Evolutionary conservation across 2,329 filamentous ascomycete species (phyloP), one percentile per base, ranked within the genome.

Genomic region (Scytalidium sp.): DNA sequence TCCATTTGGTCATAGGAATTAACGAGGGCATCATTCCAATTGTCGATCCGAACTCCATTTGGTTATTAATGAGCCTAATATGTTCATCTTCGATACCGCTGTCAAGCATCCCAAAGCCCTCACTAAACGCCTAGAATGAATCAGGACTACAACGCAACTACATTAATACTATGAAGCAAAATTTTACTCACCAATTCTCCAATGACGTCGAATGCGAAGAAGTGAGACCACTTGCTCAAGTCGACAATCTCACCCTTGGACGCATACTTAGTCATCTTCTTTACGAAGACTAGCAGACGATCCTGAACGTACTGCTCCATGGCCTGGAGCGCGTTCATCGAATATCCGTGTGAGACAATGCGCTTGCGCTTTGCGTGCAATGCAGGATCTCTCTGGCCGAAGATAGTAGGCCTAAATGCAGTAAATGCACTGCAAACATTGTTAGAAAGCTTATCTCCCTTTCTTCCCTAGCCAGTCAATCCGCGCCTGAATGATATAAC

Each of bases 241-340:
- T 70, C 60, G 22, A 70, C 66, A 3, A 27, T 27, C 20, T 60
- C 21, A 1, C 54, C 49, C 1, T 39, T 41, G 4, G 32, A 21
- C n/a, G 53, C 48, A 41, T 55, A 50, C 1, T 19, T 10, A 1
- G 43, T 20, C n/a, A 66, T 57, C 44, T 58, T 64, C 1, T 56
- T 43, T 6, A 51, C 56, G 4, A 70, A 51, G 11, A 64, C 57
- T 8, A 40, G 46, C 20, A 69, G 62, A 49, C 67, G 64, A 3
- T 36, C 11, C 19, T 70, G 65, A 2, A 70, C 42, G 29, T 64
- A 58, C 21, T 56, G 47, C 43, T 69, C 67, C 67, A 70, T 69
- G 10, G 62, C 59, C 46, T 68, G 68, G 23, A 70, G 60, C 11
- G 59, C 62, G 2, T 52, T 54, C 8, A 60, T 59, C 15, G 67